Evolutionary conservation across 1,139 yeast genomes (phyloP).

Genomic region (Yamadazyma taylorii): DNA sequence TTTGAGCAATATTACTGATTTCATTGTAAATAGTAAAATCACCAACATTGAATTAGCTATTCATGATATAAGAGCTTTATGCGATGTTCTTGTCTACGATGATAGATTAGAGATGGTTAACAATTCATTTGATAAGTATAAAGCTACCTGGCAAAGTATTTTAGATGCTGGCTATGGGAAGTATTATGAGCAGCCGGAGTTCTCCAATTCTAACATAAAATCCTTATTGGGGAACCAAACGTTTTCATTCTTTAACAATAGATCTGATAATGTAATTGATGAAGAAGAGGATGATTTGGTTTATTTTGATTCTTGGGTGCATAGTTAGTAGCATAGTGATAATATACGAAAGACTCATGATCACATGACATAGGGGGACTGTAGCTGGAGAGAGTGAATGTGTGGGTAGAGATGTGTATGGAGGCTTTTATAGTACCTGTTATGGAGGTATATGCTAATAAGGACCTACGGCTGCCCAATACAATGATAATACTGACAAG

Average conservation of each 20-base stretch:
- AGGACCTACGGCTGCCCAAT: too few relatives aligned
- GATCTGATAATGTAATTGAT: conserved; percentile 30
- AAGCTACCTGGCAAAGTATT: conserved; percentile 62
- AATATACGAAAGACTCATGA: too few relatives aligned
- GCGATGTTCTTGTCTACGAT: conserved; percentile 86
- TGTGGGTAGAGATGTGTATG: too few relatives aligned
- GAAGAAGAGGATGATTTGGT: conserved; percentile 38
- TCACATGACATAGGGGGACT: too few relatives aligned
- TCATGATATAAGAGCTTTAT: conserved; percentile 74
- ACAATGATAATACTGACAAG: too few relatives aligned
- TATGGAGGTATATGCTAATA: too few relatives aligned
- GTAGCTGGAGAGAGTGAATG: too few relatives aligned
- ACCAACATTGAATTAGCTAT: conserved; percentile 78
- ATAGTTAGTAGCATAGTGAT: conserved; percentile 7
- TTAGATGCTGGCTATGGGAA: conserved; percentile 61
- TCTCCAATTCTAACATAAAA: conserved; percentile 9
- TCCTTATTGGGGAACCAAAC: conserved; percentile 17
- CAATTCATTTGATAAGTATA: conserved; percentile 50
- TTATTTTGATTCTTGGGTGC: conserved; percentile 44
- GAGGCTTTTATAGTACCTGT: too few relatives aligned
- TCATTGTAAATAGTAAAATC: conserved; percentile 72
- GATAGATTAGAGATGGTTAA: conserved; percentile 71
- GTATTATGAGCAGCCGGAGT: conserved; percentile 28
- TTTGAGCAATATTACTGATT: conserved; percentile 69
- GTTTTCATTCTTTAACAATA: conserved; percentile 38